phyloP scores from a whole-genome alignment of 176 grass and related monocot species.

The Chrysopogon serrulatus region DNA sequence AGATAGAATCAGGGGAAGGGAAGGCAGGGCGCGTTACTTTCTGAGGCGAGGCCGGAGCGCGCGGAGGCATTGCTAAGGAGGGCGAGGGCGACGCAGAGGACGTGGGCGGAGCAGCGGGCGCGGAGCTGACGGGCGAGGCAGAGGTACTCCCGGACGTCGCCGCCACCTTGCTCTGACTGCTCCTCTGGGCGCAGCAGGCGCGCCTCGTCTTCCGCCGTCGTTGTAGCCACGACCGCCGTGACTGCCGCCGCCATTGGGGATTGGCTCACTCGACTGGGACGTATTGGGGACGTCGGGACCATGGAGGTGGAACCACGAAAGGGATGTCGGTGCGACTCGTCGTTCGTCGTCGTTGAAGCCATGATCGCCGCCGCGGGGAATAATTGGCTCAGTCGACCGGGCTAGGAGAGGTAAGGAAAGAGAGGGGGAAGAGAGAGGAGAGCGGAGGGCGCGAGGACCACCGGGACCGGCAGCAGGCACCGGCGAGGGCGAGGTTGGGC shows the following conservation, averaged over 20 bases:
- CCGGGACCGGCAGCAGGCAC: too few species aligned
- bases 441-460: too few species aligned
- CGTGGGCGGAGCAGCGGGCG: slow-evolving; percentile 58
- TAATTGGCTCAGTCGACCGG: too few species aligned
- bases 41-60: slow-evolving; percentile 65
- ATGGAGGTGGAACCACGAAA: too few species aligned
- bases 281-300: neutral
- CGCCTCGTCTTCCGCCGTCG: slow-evolving; percentile 54
- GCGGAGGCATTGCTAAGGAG: slow-evolving; percentile 76
- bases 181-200: slow-evolving; percentile 66
- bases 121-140: slow-evolving; percentile 82
- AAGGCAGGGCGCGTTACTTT: slow-evolving; percentile 43
- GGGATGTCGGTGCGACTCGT: too few species aligned
- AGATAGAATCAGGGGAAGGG: too few species aligned
- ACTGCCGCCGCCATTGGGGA: slow-evolving; percentile 17
- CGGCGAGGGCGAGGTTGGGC: too few species aligned
- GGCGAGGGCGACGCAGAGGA: slow-evolving; percentile 68
- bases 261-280: too few species aligned
- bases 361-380: too few species aligned
- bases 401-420: too few species aligned
- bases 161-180: slow-evolving; percentile 75
- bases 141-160: slow-evolving; percentile 82
- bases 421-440: too few species aligned
- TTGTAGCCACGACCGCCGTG: slow-evolving; percentile 30
- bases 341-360: too few species aligned